Evolutionary conservation across 805 yeast genomes (phyloP), one percentile per base, ranked within the genome.

Genomic region (Wickerhamomyces strasburgensis): DNA sequence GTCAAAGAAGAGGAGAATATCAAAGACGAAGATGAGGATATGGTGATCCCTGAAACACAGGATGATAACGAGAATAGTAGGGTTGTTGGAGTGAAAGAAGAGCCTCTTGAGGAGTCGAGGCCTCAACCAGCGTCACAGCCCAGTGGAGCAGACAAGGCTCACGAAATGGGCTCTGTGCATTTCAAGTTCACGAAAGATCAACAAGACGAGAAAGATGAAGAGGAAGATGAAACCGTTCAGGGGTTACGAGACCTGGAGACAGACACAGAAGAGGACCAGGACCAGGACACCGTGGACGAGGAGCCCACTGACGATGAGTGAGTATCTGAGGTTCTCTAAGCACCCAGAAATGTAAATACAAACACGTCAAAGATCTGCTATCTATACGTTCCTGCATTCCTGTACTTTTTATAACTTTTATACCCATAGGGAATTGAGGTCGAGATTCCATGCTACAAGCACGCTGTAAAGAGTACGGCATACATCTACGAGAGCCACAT

Each of bases 51-150:
- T 9, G 32, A 31, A 16, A 27, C 38, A 17, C 35, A 37, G n/a
- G 32, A 33, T 19, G 44, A 31, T 18, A 36, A 37, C n/a, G 42
- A 34, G n/a, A n/a, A 4, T 40, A 37, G 27, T 43, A 40, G 24
- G 43, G 36, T 5, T 32, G 23, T 30, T 14, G 32, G 31, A 15
- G 27, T 27, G 19, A 38, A 35, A 14, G 39, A 34, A 9, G 29
- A 31, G 11, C 24, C 35, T 11, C 29, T 25, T n/a, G n/a, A n/a
- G n/a, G n/a, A n/a, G n/a, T n/a, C n/a, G n/a, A n/a, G n/a, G n/a
- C n/a, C n/a, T n/a, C n/a, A n/a, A n/a, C n/a, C n/a, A n/a, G n/a
- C n/a, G n/a, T n/a, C n/a, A n/a, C n/a, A n/a, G n/a, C n/a, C n/a
- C n/a, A n/a, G n/a, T n/a, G n/a, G n/a, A n/a, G n/a, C n/a, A n/a